phyloP scores from a whole-genome alignment of 106 monocot species.

The Dactylorhiza incarnata region DNA sequence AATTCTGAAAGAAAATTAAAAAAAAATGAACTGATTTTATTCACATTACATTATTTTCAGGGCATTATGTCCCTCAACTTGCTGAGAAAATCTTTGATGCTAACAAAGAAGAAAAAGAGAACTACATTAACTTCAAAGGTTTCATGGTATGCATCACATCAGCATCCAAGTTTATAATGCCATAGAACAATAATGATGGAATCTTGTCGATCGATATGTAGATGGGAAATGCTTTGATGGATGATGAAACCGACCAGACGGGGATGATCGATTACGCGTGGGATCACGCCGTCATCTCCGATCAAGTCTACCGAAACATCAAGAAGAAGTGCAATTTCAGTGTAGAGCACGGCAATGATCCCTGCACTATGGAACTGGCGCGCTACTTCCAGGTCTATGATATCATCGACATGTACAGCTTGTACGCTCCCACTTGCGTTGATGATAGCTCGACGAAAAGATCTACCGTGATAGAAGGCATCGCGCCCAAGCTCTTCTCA shows the following conservation, averaged over 20 bases:
- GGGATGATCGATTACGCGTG: slow-evolving; percentile 93
- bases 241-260: slow-evolving; percentile 71
- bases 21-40: background rate
- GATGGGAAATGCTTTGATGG: slow-evolving; percentile 90
- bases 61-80: slow-evolving; percentile 52
- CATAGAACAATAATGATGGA: background rate
- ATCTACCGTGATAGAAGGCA: slow-evolving; percentile 27
- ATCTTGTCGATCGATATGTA: slow-evolving; percentile 10
- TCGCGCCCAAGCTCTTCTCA: slow-evolving; percentile 39
- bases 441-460: slow-evolving; percentile 6
- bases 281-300: slow-evolving; percentile 96
- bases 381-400: slow-evolving; percentile 59
- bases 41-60: slow-evolving; percentile 1
- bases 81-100: slow-evolving; percentile 33
- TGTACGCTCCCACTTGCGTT: slow-evolving; percentile 56
- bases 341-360: background rate
- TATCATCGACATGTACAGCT: slow-evolving; percentile 88
- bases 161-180: background rate
- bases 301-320: slow-evolving; percentile 50
- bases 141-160: slow-evolving; percentile 29
- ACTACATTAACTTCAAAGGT: slow-evolving; percentile 47
- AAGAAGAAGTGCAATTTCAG: slow-evolving; percentile 80
- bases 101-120: slow-evolving; percentile 23
- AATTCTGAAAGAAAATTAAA: background rate
- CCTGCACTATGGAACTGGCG: slow-evolving; percentile 30